A percentile compares a stretch with the other conserved stretches of the same genome.
Conservation (phyloP, 1,284 basidiomycete species). For the Ustilago shanxiensis region DNA sequence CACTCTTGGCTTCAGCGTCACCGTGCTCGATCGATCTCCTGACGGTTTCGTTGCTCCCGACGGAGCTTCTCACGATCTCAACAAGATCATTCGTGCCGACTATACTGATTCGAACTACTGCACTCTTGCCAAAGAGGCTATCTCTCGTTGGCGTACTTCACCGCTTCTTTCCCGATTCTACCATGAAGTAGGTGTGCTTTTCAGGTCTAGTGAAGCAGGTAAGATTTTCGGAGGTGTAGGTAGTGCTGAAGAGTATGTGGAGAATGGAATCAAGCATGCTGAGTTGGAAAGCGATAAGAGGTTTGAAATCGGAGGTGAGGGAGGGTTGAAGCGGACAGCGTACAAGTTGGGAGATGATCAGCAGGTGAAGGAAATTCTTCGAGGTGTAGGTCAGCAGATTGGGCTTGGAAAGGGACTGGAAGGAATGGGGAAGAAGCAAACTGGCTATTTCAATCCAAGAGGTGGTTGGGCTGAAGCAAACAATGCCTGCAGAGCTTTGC, state of each 20-base stretch:
- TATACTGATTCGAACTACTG: conserved; percentile 74
- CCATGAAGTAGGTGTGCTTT: conserved; percentile 65
- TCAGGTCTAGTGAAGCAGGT: conserved; percentile 34
- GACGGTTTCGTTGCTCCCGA: conserved; percentile 75
- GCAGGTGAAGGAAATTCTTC: conserved; percentile 32
- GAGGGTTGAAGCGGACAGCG: conserved; percentile 21
- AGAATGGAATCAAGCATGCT: conserved; percentile 42
- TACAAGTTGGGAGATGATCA: conserved; percentile 22
- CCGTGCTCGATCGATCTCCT: conserved; percentile 73
- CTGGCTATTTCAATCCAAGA: conserved; percentile 80
- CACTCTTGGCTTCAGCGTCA: conserved; percentile 78
- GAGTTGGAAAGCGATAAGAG: conserved; percentile 4
- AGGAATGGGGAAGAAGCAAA: conserved; percentile 40
- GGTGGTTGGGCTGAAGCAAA: conserved; percentile 88
- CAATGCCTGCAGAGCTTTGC: conserved; percentile 77
- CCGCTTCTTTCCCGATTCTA: conserved; percentile 44
- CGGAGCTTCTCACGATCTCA: conserved; percentile 85
- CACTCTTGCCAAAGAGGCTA: conserved; percentile 79
- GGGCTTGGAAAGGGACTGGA: conserved; percentile 26
- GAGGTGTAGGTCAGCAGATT: not conserved
- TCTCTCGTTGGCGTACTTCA: conserved; percentile 77
- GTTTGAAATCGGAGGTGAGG: conserved; percentile 19
- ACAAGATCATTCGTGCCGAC: conserved; percentile 77
- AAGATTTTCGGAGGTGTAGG: conserved; percentile 5
- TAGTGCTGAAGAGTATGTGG: conserved; percentile 37